Evolutionary conservation across 306 rosid species (phyloP).

Genomic region (Dicorynia guianensis): DNA sequence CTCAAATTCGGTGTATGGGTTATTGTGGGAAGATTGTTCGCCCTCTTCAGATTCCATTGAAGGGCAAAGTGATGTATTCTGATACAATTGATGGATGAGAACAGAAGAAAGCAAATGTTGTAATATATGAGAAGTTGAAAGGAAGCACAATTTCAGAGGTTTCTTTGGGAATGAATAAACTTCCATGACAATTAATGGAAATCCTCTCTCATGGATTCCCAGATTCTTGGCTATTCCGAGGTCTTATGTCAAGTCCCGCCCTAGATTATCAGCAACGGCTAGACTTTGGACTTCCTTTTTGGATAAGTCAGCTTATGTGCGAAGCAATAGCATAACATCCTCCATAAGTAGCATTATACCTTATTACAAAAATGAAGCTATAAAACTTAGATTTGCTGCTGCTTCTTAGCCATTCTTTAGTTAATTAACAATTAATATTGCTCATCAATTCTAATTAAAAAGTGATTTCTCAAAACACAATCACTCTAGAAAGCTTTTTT

Average conservation of each 20-base stretch:
- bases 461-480: neutral
- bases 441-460: neutral
- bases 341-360: conserved; percentile 51
- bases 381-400: conserved; percentile 29
- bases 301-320: conserved; percentile 43
- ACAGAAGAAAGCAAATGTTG: conserved; percentile 24
- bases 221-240: conserved; percentile 54
- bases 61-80: conserved; percentile 9
- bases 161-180: conserved; percentile 56
- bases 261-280: conserved; percentile 11
- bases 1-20: conserved; percentile 58
- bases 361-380: conserved; percentile 42
- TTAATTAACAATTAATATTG: neutral
- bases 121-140: conserved; percentile 46
- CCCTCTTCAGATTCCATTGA: conserved; percentile 60
- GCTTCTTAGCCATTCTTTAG: conserved; percentile 9
- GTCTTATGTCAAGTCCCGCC: conserved; percentile 13
- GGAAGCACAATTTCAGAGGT: conserved; percentile 27
- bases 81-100: conserved; percentile 30
- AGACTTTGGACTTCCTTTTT: conserved; percentile 43
- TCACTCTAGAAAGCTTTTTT: too few species aligned
- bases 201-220: conserved; percentile 54
- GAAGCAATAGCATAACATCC: conserved; percentile 48
- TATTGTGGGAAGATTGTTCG: conserved; percentile 60
- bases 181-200: conserved; percentile 66